A percentile compares a stretch with the other conserved stretches of the same genome.
These are phyloP conservation scores for Prosopis cineraria DNA, from an alignment of 306 rosid species.

Conservation along the genomic window DNA sequence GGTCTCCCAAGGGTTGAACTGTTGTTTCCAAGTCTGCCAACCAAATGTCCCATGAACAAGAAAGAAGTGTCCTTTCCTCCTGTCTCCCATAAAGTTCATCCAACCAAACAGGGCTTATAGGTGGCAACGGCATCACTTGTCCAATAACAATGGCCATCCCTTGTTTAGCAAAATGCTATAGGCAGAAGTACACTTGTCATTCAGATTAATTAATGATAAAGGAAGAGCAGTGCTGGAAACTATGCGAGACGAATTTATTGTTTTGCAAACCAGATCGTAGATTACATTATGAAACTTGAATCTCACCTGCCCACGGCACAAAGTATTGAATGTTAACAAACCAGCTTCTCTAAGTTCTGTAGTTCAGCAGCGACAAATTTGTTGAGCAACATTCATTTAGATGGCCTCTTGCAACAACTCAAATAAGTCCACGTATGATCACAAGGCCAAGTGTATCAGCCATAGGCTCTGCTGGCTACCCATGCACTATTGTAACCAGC, in stretches of 20 bases:
- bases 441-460: conserved; percentile 36
- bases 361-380: conserved; percentile 49
- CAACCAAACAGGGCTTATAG: background rate
- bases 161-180: conserved; percentile 38
- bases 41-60: background rate
- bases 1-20: background rate
- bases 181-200: conserved; percentile 36
- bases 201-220: conserved; percentile 2
- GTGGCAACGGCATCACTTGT: conserved; percentile 26
- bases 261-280: conserved; percentile 33
- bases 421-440: conserved; percentile 27
- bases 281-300: conserved; percentile 39
- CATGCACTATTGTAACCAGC: conserved; percentile 33
- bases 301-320: conserved; percentile 68
- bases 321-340: conserved; percentile 52
- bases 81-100: background rate
- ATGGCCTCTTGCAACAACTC: conserved; percentile 22
- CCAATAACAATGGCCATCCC: conserved; percentile 35
- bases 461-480: conserved; percentile 44
- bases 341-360: conserved; percentile 61
- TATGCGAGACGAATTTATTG: conserved; percentile 31
- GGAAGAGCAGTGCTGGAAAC: conserved; percentile 26
- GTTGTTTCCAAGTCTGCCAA: background rate
- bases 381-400: conserved; percentile 24
- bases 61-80: background rate